Evolutionary conservation across 2,329 filamentous ascomycete genomes (phyloP), one percentile per base, ranked within the genome.

Genomic region (Colletotrichum sp.): DNA sequence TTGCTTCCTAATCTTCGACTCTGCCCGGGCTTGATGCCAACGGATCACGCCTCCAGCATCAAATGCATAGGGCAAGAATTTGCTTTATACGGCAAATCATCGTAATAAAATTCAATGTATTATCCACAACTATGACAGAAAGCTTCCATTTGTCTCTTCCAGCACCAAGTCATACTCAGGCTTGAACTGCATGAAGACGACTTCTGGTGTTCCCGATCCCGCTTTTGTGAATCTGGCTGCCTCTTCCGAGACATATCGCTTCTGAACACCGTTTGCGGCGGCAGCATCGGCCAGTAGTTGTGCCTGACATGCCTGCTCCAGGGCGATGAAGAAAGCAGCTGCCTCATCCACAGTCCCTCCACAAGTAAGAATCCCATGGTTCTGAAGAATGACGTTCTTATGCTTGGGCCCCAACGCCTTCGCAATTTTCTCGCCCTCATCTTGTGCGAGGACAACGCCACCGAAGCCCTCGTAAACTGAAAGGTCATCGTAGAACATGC

Each of bases 121-220:
- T 7, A 21, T 1, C 5, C 0, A 13, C 0, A 21, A 0, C 43
- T 48, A 52, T 21, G n/a, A 52, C 0, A 52, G 43, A 24, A 52
- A 52, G 43, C 43, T 52, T 3, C 43, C 43, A 2, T 52, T 52
- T 21, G 43, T 52, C 12, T 52, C 43, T 0, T 52, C n/a, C 10
- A 52, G n/a, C 5, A 52, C n/a, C 43, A 52, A 52, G n/a, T 52
- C 43, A 2, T 52, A 52, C n/a, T 52, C 43, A 21, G 43, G 43
- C 43, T 52, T 52, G 43, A 52, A 52, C 12, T 52, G 43, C 43
- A 52, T 52, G 43, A 52, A 52, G 10, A 52, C 43, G 0, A 52
- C 43, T 21, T 52, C 43, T 52, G 43, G 43, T 52, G 43, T 52
- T 7, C 43, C 43, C 2, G 43, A 52, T 21, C 43, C 43, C 1